Evolutionary conservation across 208 protist species (phyloP).

Genomic region (Leishmania braziliensis): DNA sequence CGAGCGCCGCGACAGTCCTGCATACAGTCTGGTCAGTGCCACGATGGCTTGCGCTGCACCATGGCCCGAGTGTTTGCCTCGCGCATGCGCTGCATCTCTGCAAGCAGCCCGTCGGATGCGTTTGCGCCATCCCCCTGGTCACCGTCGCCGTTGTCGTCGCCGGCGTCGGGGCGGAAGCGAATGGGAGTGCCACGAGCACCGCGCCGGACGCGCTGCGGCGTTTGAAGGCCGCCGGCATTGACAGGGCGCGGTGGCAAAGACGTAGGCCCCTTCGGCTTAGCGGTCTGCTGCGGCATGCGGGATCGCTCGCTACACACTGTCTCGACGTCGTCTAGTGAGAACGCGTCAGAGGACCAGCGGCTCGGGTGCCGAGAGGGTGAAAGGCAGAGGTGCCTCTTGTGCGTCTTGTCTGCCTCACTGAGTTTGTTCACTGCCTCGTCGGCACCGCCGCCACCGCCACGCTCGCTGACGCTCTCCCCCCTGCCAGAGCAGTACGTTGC

Average conservation of each 20-base stretch:
- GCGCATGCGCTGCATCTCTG: conserved; percentile 53
- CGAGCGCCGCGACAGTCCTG: background rate
- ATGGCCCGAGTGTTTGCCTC: conserved; percentile 68
- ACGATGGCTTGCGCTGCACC: conserved; percentile 35
- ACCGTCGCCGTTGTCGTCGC: background rate
- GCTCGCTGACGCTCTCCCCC: background rate
- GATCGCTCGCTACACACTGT: conserved; percentile 42
- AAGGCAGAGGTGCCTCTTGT: background rate
- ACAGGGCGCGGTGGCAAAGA: conserved; percentile 37
- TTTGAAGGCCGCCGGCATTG: conserved; percentile 11
- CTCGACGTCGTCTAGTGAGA: conserved; percentile 31
- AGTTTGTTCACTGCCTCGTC: background rate
- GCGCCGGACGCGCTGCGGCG: conserved; percentile 23
- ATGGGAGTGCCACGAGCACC: conserved; percentile 31
- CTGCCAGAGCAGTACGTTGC: conserved; percentile 27
- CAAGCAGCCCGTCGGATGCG: conserved; percentile 30
- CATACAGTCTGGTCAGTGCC: conserved; percentile 26
- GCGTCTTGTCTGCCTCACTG: background rate
- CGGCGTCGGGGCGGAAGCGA: conserved; percentile 12
- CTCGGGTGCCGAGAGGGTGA: conserved; percentile 15
- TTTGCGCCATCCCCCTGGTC: background rate
- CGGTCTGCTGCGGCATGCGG: conserved; percentile 9
- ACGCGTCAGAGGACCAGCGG: conserved; percentile 30
- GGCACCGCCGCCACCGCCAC: background rate
- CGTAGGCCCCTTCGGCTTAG: conserved; percentile 15